Evolutionary conservation across 768 basidiomycete species (phyloP).

Genomic region (Termitomyces sp.): DNA sequence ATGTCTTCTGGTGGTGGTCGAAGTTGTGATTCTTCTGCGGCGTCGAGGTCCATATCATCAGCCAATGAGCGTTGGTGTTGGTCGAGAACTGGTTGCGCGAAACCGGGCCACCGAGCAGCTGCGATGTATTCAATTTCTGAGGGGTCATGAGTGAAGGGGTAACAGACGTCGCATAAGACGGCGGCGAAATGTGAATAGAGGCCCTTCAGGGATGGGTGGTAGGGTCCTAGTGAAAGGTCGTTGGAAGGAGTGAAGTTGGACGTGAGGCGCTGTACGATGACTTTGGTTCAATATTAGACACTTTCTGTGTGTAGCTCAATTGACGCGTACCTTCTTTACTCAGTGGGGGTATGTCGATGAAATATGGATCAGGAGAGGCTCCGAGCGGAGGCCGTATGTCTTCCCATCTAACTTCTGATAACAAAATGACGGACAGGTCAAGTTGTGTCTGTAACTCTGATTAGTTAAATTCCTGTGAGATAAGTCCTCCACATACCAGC

Average conservation of each 20-base stretch:
- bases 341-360: conserved; percentile 49
- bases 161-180: conserved; percentile 56
- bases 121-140: conserved; percentile 73
- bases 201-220: conserved; percentile 51
- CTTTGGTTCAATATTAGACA: conserved; percentile 14
- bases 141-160: conserved; percentile 61
- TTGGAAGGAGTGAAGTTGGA: conserved; percentile 29
- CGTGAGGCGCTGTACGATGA: conserved; percentile 32
- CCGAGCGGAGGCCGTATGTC: conserved; percentile 67
- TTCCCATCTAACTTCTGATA: conserved; percentile 68
- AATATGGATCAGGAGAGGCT: conserved; percentile 71
- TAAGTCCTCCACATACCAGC: conserved; percentile 43
- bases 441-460: conserved; percentile 44
- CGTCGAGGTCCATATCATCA: conserved; percentile 19
- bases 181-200: conserved; percentile 65
- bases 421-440: conserved; percentile 55
- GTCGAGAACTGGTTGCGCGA: conserved; percentile 64
- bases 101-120: conserved; percentile 78
- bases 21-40: conserved; percentile 13
- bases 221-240: conserved; percentile 22
- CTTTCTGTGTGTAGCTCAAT: background rate
- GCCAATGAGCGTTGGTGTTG: conserved; percentile 27
- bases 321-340: conserved; percentile 51
- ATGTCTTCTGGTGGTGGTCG: conserved; percentile 48
- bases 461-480: background rate